Base-by-base conservation (phyloP, 2,329 filamentous ascomycete genomes). In the Emmonsiellopsis sp. region DNA sequence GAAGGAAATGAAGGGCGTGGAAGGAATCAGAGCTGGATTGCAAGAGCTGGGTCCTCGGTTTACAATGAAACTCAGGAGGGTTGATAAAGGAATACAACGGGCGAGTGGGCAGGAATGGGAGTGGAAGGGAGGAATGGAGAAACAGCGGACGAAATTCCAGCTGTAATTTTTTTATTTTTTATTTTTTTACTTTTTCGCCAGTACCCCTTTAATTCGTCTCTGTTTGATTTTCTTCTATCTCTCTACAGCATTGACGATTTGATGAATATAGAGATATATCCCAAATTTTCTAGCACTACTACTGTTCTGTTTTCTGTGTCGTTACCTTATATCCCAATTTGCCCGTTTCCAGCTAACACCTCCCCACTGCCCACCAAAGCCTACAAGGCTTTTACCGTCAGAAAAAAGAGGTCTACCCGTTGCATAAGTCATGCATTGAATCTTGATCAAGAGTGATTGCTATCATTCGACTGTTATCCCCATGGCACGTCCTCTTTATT, bases 101-200 rank as follows among this genome's bases (percentile, higher is more conserved):
- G 85, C 71, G 46, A 84, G 82, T 69, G 88, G 89, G 39, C 81
- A 89, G 61, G 88, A 95, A 66, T 97, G 93, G 92, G 83, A 96
- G 68, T 98, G 93, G 93, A 94, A 95, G 74, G 86, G 87, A 9
- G 84, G 84, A 67, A 94, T 93, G 85, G 93, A 98, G 75, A 96
- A 96, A 77, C 78, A 87, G 65, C 80, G 93, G 64, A 97, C 92
- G 61, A 85, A 88, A 68, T 98, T 97, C 75, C 93, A 94, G 71
- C 76, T 98, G 66, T 97, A 61, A 61, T 27, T 6, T 42, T 5
- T 31, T 11, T 31, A 13, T 11, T 14, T 7, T n/a, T 39, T 39
- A 4, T 10, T 21, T 36, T 45, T 7, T 13, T 6, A 6, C 8
- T 46, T 46, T 6, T 46, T 44, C 42, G 42, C 31, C 42, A 5